Conservation (phyloP, 2,329 filamentous ascomycete species). For the Lasiodiplodia sp. region DNA sequence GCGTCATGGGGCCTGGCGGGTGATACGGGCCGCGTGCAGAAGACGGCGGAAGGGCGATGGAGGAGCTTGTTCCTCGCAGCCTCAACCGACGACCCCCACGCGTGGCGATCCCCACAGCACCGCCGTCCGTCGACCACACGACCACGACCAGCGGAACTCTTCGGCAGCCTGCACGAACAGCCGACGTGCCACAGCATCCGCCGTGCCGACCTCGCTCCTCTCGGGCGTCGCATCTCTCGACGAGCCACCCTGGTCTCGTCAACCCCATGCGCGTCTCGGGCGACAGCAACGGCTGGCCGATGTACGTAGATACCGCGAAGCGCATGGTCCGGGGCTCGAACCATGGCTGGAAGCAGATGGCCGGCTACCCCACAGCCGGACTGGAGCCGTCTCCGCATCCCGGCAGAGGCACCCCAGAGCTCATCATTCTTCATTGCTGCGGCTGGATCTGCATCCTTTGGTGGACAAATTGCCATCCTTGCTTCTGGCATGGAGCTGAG, state of each 20-base stretch:
- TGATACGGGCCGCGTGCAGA: not conserved
- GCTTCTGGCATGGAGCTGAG: not conserved
- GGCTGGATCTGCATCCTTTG: not conserved
- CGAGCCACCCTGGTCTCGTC: not conserved
- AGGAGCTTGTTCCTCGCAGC: not conserved
- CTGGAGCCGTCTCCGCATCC: constrained; percentile 7
- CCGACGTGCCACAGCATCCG: constrained; percentile 9
- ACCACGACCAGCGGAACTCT: not conserved
- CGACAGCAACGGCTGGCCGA: not conserved
- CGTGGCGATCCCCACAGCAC: constrained; percentile 6
- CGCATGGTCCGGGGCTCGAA: not conserved
- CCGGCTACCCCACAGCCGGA: constrained; percentile 10
- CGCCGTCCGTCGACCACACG: not conserved
- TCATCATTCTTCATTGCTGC: not conserved
- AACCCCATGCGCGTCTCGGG: constrained; percentile 2
- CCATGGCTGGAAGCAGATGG: not conserved
- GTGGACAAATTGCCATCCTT: constrained; percentile 1
- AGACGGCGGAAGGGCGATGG: not conserved
- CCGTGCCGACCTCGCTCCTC: constrained; percentile 15
- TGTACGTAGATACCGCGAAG: not conserved
- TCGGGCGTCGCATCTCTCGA: constrained; percentile 1
- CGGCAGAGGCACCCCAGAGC: constrained; percentile 2
- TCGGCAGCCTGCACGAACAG: constrained; percentile 1
- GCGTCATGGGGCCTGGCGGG: constrained; percentile 22
- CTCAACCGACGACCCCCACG: constrained; percentile 16